Conservation (phyloP, 495 filamentous ascomycete species). For the Tuber indicum region DNA sequence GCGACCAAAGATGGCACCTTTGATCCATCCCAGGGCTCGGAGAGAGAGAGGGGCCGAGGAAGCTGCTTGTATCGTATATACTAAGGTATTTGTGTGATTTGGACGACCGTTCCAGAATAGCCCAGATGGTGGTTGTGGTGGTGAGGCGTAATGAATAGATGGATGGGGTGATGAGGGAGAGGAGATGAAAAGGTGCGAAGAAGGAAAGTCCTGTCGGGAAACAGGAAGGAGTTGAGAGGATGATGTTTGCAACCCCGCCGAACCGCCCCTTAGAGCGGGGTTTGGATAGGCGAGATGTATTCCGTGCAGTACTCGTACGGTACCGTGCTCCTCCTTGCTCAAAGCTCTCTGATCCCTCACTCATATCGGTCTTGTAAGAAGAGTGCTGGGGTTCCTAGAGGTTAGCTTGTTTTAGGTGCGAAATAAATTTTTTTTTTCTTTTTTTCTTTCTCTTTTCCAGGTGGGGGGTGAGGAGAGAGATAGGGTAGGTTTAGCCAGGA, state of each 20-base stretch:
- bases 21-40: not conserved
- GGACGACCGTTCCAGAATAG: not conserved
- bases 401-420: not conserved
- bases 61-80: not conserved
- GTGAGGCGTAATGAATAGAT: not conserved
- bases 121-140: not conserved
- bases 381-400: not conserved
- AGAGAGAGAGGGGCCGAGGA: not conserved
- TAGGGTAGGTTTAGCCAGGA: not conserved
- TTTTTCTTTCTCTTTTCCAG: not conserved
- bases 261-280: constrained; percentile 32
- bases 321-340: not conserved
- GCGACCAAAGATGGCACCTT: not conserved
- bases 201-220: not conserved
- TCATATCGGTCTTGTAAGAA: not conserved
- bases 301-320: constrained; percentile 19
- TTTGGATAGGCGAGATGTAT: constrained; percentile 18
- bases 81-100: not conserved
- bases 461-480: too few species aligned
- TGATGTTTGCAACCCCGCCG: constrained; percentile 19
- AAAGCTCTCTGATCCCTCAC: not conserved
- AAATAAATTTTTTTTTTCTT: not conserved
- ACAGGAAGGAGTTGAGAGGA: not conserved
- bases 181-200: not conserved
- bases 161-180: not conserved